A percentile compares a stretch with the other conserved stretches of the same genome.
Evolutionary conservation across 306 rosid genomes (phyloP).

Genomic region (Dalbergia cochinchinensis): DNA sequence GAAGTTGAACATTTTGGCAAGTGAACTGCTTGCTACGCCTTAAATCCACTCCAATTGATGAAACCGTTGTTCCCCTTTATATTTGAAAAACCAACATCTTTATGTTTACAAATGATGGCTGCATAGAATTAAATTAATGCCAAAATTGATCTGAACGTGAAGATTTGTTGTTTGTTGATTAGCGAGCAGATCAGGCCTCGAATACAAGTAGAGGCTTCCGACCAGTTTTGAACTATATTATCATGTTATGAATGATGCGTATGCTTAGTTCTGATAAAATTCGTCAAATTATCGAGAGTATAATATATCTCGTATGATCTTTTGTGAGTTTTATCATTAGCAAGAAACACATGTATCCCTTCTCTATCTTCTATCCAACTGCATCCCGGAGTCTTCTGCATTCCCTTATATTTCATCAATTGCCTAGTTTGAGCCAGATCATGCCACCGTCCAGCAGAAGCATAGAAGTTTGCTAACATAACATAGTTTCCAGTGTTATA

Average conservation of each 20-base stretch:
- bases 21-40: constrained; percentile 65
- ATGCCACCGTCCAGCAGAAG: constrained; percentile 58
- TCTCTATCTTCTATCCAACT: constrained; percentile 74
- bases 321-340: constrained; percentile 57
- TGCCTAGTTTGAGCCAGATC: constrained; percentile 59
- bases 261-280: constrained; percentile 45
- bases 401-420: constrained; percentile 54
- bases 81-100: constrained; percentile 51
- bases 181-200: too few relatives aligned
- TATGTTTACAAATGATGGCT: constrained; percentile 69
- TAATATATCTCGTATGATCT: constrained; percentile 55
- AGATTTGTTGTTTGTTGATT: too few relatives aligned
- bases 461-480: constrained; percentile 63
- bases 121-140: constrained; percentile 39
- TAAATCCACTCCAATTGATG: constrained; percentile 60
- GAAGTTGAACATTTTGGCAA: constrained; percentile 57
- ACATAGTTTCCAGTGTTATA: constrained; percentile 59
- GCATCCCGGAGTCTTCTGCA: constrained; percentile 72
- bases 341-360: constrained; percentile 63
- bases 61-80: constrained; percentile 60
- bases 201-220: neutral
- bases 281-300: constrained; percentile 49
- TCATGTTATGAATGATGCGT: constrained; percentile 25
- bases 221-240: constrained; percentile 10
- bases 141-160: neutral